These are phyloP conservation scores for Penicillium palitans DNA, from an alignment of 2,329 filamentous ascomycete species.

Conservation along the genomic window DNA sequence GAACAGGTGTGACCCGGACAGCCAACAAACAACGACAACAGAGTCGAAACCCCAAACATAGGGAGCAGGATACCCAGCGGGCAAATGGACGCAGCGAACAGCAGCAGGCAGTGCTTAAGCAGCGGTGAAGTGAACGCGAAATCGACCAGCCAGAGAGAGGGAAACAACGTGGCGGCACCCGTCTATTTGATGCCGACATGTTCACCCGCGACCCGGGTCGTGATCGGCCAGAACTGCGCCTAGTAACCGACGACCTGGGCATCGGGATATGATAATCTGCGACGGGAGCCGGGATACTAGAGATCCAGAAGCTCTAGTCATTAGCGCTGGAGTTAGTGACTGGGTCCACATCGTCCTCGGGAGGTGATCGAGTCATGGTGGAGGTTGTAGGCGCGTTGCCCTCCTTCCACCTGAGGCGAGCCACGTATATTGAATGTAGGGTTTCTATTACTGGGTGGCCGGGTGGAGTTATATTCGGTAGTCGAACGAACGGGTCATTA, in stretches of 20 bases:
- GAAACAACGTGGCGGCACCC: not conserved
- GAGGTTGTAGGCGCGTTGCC: not conserved
- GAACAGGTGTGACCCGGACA: not conserved
- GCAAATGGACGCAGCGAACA: not conserved
- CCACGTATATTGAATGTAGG: not conserved
- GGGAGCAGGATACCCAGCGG: not conserved
- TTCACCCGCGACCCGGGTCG: slow-evolving; percentile 8
- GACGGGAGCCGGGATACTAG: not conserved
- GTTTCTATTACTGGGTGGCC: not conserved
- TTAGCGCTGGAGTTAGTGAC: not conserved
- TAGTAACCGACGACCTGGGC: not conserved
- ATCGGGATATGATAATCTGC: not conserved
- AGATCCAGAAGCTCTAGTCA: not conserved
- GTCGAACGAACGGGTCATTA: not conserved
- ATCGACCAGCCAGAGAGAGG: slow-evolving; percentile 1
- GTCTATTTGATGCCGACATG: not conserved
- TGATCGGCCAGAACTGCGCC: not conserved
- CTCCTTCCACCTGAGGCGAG: not conserved
- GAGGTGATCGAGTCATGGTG: not conserved
- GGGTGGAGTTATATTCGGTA: not conserved
- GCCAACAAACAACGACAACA: not conserved
- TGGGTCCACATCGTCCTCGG: not conserved
- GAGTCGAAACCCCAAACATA: not conserved
- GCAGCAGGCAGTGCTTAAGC: not conserved
- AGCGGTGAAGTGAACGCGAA: not conserved